Evolutionary conservation across 2,329 filamentous ascomycete genomes (phyloP), one percentile per base, ranked within the genome.

Genomic region (Aspergillus pseudonomiae): DNA sequence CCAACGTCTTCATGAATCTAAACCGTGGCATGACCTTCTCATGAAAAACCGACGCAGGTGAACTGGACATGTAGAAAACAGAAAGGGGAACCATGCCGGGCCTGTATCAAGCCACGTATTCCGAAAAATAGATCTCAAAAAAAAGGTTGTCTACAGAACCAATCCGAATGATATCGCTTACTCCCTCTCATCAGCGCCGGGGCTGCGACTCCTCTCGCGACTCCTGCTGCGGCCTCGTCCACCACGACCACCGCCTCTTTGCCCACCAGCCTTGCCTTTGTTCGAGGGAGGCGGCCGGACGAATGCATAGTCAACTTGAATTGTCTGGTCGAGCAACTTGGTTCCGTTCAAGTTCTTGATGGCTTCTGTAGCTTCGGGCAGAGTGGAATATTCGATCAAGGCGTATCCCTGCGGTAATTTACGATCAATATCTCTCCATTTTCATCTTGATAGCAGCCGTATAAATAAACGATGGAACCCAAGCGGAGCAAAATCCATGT

Each of bases 271-370:
- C 62, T 81, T 80, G 34, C 74, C 75, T 68, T 83, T 82, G 65
- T 74, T 75, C 6, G 79, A 80, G 50, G 82, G 78, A 6, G 81
- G 84, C n/a, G 87, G 87, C 55, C 88, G 82, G 58, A 90, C 88
- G 71, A 90, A 90, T 2, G 87, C 88, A 68, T 86, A 90, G 75
- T 90, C 88, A 53, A 89, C 88, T 16, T 79, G 77, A 64, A 90
- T 82, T n/a, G 86, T 88, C 76, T 89, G 87, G 65, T 90, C 88
- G 32, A 90, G 84, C 57, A 90, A 76, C 74, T 89, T 87, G 59
- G 83, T 77, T 53, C 83, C 85, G 67, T 89, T 85, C 28, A 87
- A 84, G 65, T 83, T 84, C 72, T 87, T 83, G 73, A 90, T 87
- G 5, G 88, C 88, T 39, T 84, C 85, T 58, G 82, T 82, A n/a